Evolutionary conservation across 2,329 filamentous ascomycete genomes (phyloP).

Genomic region (Fusarium secorum): DNA sequence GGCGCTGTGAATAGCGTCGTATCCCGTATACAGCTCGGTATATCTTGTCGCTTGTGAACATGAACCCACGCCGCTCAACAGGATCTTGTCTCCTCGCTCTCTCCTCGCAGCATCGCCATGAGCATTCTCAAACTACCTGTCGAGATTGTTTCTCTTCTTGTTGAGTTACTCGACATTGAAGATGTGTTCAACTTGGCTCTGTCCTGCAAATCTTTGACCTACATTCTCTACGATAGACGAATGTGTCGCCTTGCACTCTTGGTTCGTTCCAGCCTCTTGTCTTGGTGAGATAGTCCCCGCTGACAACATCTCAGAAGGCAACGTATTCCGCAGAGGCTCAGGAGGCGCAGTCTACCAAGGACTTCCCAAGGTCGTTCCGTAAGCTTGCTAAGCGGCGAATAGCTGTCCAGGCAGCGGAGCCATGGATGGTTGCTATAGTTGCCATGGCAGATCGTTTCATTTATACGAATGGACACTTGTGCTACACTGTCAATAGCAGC

Average conservation of each 20-base stretch:
- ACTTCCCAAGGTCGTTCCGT: conserved; percentile 52
- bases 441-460: conserved; percentile 68
- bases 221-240: conserved; percentile 60
- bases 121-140: conserved; percentile 59
- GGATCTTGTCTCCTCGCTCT: background rate
- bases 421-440: conserved; percentile 67
- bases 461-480: conserved; percentile 70
- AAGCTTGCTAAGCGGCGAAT: conserved; percentile 66
- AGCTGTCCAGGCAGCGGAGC: conserved; percentile 67
- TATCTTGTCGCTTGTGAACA: conserved; percentile 9
- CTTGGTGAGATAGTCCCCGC: conserved; percentile 6
- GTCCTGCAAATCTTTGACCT: conserved; percentile 60
- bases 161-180: conserved; percentile 61
- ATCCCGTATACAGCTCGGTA: background rate
- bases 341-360: conserved; percentile 24
- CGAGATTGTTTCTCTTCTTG: conserved; percentile 70
- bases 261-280: conserved; percentile 51
- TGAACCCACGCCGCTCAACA: background rate
- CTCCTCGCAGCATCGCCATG: conserved; percentile 47
- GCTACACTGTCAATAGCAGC: conserved; percentile 61
- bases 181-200: conserved; percentile 66
- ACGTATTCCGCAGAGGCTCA: conserved; percentile 35
- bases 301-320: conserved; percentile 37
- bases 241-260: conserved; percentile 66
- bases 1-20: conserved; percentile 10